Conservation (phyloP, 2,329 filamentous ascomycete genomes). For the Mariannaea sp. region DNA sequence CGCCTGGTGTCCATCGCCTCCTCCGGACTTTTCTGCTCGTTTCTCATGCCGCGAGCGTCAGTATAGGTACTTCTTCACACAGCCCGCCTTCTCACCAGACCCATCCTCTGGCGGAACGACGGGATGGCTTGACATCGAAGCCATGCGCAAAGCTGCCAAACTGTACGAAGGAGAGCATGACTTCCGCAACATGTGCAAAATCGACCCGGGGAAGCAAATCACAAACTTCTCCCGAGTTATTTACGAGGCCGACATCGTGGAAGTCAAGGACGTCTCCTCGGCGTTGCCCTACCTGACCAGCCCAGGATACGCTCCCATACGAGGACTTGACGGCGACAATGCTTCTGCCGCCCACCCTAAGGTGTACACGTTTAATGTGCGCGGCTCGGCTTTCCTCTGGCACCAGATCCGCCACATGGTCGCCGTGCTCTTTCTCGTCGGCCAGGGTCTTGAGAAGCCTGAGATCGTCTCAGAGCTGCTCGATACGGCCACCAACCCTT, state of each 20-base stretch:
- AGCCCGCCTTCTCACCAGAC: slow-evolving; percentile 79
- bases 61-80: slow-evolving; percentile 98
- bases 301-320: slow-evolving; percentile 43
- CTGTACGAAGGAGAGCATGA: slow-evolving; percentile 84
- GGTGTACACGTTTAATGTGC: slow-evolving; percentile 85
- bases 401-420: slow-evolving; percentile 97
- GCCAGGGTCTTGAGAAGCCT: slow-evolving; percentile 82
- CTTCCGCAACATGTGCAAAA: slow-evolving; percentile 96
- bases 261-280: slow-evolving; percentile 60
- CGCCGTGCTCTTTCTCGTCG: slow-evolving; percentile 88
- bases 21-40: slow-evolving; percentile 81
- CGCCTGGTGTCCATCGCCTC: slow-evolving; percentile 88
- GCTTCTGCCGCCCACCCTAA: slow-evolving; percentile 53
- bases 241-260: slow-evolving; percentile 78
- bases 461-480: slow-evolving; percentile 75
- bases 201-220: slow-evolving; percentile 89
- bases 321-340: slow-evolving; percentile 5
- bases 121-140: slow-evolving; percentile 85
- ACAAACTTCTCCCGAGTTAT: slow-evolving; percentile 80
- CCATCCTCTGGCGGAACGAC: slow-evolving; percentile 51
- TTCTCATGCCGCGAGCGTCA: slow-evolving; percentile 91
- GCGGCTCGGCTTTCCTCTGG: slow-evolving; percentile 94
- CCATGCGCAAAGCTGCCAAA: slow-evolving; percentile 83
- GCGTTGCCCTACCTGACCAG: slow-evolving; percentile 60
- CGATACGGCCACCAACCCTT: slow-evolving; percentile 70